phyloP scores from a whole-genome alignment of 192 early-diverging fungal genomes.

The Backusella psychrophila region DNA sequence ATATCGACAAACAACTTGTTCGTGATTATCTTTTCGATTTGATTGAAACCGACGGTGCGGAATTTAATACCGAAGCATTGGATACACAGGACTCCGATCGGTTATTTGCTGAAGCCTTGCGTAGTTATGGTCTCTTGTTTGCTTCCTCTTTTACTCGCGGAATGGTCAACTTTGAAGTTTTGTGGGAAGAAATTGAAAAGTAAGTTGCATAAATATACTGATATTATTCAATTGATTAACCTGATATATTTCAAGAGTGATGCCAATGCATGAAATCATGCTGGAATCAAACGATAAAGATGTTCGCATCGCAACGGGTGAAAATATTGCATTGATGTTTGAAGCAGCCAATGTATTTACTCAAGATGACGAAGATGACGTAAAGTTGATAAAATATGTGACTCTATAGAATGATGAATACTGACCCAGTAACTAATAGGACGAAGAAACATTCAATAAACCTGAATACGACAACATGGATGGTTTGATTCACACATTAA shows the following conservation, averaged over 20 bases:
- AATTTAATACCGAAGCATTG: conserved; percentile 21
- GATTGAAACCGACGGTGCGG: conserved; percentile 28
- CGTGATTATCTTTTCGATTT: conserved; percentile 33
- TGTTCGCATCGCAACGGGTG: conserved; percentile 64
- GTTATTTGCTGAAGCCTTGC: conserved; percentile 18
- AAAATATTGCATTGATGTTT: conserved; percentile 73
- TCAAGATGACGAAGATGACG: conserved; percentile 13
- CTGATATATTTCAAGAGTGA: conserved; percentile 33
- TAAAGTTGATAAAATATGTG: background rate
- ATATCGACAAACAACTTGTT: conserved; percentile 15
- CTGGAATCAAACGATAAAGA: conserved; percentile 59
- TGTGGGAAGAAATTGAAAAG: conserved; percentile 41
- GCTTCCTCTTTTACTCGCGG: conserved; percentile 22
- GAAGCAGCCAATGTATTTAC: conserved; percentile 45
- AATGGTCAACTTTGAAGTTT: conserved; percentile 19
- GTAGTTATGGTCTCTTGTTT: conserved; percentile 27
- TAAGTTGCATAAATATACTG: background rate
- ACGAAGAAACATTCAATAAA: conserved; percentile 38
- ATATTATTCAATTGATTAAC: background rate
- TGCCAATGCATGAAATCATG: conserved; percentile 49
- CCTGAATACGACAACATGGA: conserved; percentile 57
- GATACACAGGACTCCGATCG: conserved; percentile 15
- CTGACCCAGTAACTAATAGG: conserved; percentile 1
- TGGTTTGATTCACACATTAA: conserved; percentile 54
- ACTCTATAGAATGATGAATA: background rate